Evolutionary conservation across 1,284 basidiomycete genomes (phyloP), one percentile per base, ranked within the genome.

Genomic region (Moniliophthora roreri): DNA sequence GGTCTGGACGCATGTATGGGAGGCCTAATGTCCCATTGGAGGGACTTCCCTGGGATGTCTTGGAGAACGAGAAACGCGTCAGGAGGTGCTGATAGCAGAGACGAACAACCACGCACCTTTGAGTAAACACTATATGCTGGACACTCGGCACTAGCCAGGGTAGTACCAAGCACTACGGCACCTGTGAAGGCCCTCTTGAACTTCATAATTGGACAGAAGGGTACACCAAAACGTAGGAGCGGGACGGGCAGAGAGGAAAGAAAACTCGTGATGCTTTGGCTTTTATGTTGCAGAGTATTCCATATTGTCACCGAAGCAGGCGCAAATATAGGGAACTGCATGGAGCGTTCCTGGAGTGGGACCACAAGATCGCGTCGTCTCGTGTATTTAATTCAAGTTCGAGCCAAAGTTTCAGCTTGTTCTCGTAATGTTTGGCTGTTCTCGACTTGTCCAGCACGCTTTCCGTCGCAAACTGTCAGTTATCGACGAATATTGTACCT

Each of bases 1-100:
- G 82, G 35, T 71, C 70, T 21, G 85, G 87, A 20, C 87, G 73
- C 87, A 89, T 89, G 63, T 75, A 86, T 13, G 88, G 87, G 57
- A 89, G 67, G 2, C 71, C 73, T 54, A 89, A 66, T n/a, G 80
- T 76, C 7, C 87, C 87, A 4, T 69, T 63, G 13, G 87, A 89
- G 45, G 67, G 69, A 50, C 73, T 74, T 2, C 79, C 84, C 64
- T 88, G 87, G 20, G 83, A 79, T 21, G 59, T 72, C 80, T 85
- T n/a, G n/a, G n/a, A 55, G 7, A 28, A 21, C 21, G 8, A 20
- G 44, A 51, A 11, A 38, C 21, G n/a, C 11, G 11, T 32, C 6
- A 32, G 28, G 28, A 32, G 11, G 11, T 6, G 28, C 28, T 32
- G 28, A 32, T 32, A 32, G 11, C 11, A 11, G 28, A 23, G 5